A percentile compares a stretch with the other conserved stretches of the same genome.
phyloP scores from a whole-genome alignment of 306 rosid genomes.

The Trifolium dubium region DNA sequence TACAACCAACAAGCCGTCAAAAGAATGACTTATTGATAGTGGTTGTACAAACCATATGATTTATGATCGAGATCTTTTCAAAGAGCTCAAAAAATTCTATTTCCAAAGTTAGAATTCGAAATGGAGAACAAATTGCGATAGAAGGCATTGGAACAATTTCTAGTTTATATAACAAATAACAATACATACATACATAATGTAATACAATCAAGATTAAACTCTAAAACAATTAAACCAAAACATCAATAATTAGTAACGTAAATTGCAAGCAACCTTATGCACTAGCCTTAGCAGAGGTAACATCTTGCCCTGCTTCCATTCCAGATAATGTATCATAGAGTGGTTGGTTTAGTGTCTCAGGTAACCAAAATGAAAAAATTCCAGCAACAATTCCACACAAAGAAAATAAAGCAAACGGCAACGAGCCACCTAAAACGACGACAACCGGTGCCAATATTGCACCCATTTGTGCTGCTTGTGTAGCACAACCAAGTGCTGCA shows the following conservation, averaged over 20 bases:
- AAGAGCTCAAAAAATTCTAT: no score
- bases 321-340: constrained; percentile 80
- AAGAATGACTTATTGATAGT: no score
- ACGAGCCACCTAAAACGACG: constrained; percentile 74
- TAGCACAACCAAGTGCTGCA: constrained; percentile 75
- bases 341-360: constrained; percentile 81
- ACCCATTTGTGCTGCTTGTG: constrained; percentile 90
- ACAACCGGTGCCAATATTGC: constrained; percentile 84
- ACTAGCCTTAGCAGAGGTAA: neutral
- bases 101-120: no score
- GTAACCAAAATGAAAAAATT: constrained; percentile 67
- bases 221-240: neutral
- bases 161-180: neutral
- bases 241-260: neutral
- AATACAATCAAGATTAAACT: neutral
- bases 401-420: constrained; percentile 73
- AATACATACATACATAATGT: neutral
- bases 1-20: no score
- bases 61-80: no score
- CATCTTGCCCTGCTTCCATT: constrained; percentile 44
- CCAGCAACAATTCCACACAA: constrained; percentile 69
- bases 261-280: neutral
- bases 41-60: no score
- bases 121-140: no score
- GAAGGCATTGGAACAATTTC: no score